A percentile compares a stretch with the other conserved stretches of the same genome.
Conservation (phyloP, 176 grass and related monocot species). For the Phoenix roebelenii region DNA sequence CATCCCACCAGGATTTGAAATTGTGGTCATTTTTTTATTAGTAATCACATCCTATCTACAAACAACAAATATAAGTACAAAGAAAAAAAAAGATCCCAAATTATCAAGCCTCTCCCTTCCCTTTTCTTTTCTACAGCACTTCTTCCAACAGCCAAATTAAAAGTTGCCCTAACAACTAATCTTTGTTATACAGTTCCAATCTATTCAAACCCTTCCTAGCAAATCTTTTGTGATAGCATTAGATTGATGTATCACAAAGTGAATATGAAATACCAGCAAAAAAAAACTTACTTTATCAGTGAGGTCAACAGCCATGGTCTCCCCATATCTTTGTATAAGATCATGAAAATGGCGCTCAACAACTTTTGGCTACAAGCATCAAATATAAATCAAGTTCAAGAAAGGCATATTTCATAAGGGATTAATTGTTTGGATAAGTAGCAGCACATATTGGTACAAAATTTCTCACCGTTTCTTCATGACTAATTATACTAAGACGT, state of each 20-base stretch:
- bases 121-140: too few relatives aligned
- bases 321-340: slow-evolving; percentile 91
- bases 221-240: too few relatives aligned
- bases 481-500: slow-evolving; percentile 57
- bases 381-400: slow-evolving; percentile 25
- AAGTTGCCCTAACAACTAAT: too few relatives aligned
- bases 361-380: slow-evolving; percentile 59
- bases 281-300: slow-evolving; percentile 76
- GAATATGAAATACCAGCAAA: slow-evolving; percentile 1
- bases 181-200: too few relatives aligned
- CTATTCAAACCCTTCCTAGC: too few relatives aligned
- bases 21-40: too few relatives aligned
- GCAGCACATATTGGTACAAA: slow-evolving; percentile 1
- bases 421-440: slow-evolving; percentile 5
- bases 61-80: too few relatives aligned
- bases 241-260: not conserved
- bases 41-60: too few relatives aligned
- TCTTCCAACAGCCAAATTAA: too few relatives aligned
- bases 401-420: slow-evolving; percentile 14
- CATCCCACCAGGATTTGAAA: too few relatives aligned
- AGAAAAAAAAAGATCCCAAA: too few relatives aligned
- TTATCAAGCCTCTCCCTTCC: too few relatives aligned
- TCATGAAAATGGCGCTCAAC: slow-evolving; percentile 69
- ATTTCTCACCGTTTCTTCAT: slow-evolving; percentile 69
- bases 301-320: slow-evolving; percentile 57